phyloP scores from a whole-genome alignment of 805 yeast genomes.

The Metschnikowia santaceciliae region DNA sequence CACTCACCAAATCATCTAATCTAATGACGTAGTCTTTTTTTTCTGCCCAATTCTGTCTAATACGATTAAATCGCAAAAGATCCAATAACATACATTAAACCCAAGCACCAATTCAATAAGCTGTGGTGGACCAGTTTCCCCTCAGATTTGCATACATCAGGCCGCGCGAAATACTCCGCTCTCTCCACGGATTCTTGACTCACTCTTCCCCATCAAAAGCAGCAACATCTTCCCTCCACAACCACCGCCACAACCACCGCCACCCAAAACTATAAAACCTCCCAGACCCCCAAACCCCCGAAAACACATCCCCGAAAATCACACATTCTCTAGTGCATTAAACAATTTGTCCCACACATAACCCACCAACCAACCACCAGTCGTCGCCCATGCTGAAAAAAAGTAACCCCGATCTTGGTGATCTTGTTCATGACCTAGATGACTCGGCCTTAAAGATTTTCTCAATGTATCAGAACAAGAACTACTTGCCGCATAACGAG shows the following conservation, averaged over 20 bases:
- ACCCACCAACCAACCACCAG: neutral
- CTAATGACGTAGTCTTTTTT: too few relatives aligned
- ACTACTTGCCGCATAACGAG: slow-evolving; percentile 39
- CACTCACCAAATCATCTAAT: too few relatives aligned
- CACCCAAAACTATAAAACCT: too few relatives aligned
- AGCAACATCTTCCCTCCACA: neutral
- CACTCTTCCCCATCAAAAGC: neutral
- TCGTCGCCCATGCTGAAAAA: neutral
- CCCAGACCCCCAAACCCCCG: too few relatives aligned
- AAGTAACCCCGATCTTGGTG: slow-evolving; percentile 8
- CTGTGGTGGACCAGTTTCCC: neutral
- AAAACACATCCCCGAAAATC: too few relatives aligned
- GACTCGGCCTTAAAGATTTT: slow-evolving; percentile 34
- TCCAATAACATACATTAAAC: too few relatives aligned
- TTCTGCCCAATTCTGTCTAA: too few relatives aligned
- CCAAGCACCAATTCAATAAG: too few relatives aligned
- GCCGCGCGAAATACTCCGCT: slow-evolving; percentile 5
- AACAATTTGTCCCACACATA: too few relatives aligned
- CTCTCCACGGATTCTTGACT: neutral
- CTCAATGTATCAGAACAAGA: slow-evolving; percentile 41
- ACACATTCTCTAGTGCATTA: too few relatives aligned
- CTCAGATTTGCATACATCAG: neutral
- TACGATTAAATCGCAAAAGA: too few relatives aligned
- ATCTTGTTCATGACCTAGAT: slow-evolving; percentile 31
- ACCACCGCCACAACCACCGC: neutral